A percentile compares a stretch with the other conserved stretches of the same genome.
phyloP scores from a whole-genome alignment of 2,329 filamentous ascomycete genomes.

The Cercospora brassicicola region DNA sequence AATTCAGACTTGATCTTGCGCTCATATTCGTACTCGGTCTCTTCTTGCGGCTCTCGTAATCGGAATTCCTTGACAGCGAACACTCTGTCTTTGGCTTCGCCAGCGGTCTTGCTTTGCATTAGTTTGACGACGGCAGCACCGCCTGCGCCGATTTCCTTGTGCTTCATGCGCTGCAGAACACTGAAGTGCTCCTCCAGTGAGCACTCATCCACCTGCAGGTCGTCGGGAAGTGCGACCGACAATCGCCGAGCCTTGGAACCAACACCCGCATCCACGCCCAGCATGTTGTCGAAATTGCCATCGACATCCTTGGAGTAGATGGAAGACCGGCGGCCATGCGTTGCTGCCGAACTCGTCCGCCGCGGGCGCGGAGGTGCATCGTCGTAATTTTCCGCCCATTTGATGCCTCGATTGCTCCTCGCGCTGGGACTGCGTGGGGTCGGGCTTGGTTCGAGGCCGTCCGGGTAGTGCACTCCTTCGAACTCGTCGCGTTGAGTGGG shows the following conservation, averaged over 20 bases:
- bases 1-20: conserved; percentile 91
- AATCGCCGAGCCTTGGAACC: conserved; percentile 40
- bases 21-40: conserved; percentile 67
- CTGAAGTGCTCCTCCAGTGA: conserved; percentile 51
- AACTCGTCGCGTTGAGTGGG: conserved; percentile 21
- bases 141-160: conserved; percentile 76
- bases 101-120: conserved; percentile 69
- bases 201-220: conserved; percentile 42
- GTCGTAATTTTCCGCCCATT: conserved; percentile 26
- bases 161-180: conserved; percentile 69
- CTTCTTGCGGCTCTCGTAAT: conserved; percentile 67
- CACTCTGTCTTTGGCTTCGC: conserved; percentile 45
- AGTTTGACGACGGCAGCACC: conserved; percentile 79
- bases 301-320: conserved; percentile 36
- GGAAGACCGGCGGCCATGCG: conserved; percentile 34
- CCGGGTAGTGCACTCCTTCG: conserved; percentile 21
- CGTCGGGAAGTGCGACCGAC: conserved; percentile 35
- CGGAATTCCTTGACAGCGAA: conserved; percentile 90
- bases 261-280: conserved; percentile 37
- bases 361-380: conserved; percentile 21
- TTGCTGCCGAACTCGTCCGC: conserved; percentile 33
- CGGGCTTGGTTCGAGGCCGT: conserved; percentile 20
- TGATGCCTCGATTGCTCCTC: conserved; percentile 29
- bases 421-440: conserved; percentile 18
- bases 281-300: conserved; percentile 28